Evolutionary conservation across 1,284 basidiomycete genomes (phyloP), one percentile per base, ranked within the genome.

Genomic region (Wallemia mellicola): DNA sequence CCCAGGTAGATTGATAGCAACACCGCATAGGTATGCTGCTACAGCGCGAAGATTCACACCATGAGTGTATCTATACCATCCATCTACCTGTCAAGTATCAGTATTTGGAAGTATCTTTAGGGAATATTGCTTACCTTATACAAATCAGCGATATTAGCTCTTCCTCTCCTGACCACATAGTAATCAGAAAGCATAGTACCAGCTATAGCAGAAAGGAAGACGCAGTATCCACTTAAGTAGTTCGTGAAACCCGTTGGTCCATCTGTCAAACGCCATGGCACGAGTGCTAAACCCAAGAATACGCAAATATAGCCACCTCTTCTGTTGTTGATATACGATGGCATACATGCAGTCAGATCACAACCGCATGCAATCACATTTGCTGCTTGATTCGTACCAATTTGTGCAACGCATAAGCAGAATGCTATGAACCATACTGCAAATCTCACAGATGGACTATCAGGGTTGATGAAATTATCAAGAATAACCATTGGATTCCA

Each of bases 1-100:
- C 14, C 61, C 60, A 17, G 60, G 57, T 26, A 63, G 61, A 33
- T 60, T 59, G 27, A 59, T 38, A 1, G 59, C 60, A 15, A 63
- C 62, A 17, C 61, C 62, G 38, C 60, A 22, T 2, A 57, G 24
- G 56, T 63, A 63, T 11, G 62, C 62, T 2, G 24, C 60, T 24
- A 63, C 38, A 7, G 62, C 62, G 15, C 62, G 59, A 11, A 59
- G 22, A 32, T 63, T 63, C 54, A 60, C 24, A 14, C 62, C 62
- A 54, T 61, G 59, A 0, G 59, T 57, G 60, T 63, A 63, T 27
- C 59, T 60, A 54, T 60, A 63, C 38, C 38, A 48, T 15, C 38
- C 38, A 11, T 48, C 38, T 17, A n/a, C 38, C 38, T 48, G 38
- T 48, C 19, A 11, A 3, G 5, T 11, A 5, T 48, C 38, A 22